These are phyloP conservation scores for Lodderomyces theae DNA, from an alignment of 1,139 yeast genomes.

Conservation along the genomic window DNA sequence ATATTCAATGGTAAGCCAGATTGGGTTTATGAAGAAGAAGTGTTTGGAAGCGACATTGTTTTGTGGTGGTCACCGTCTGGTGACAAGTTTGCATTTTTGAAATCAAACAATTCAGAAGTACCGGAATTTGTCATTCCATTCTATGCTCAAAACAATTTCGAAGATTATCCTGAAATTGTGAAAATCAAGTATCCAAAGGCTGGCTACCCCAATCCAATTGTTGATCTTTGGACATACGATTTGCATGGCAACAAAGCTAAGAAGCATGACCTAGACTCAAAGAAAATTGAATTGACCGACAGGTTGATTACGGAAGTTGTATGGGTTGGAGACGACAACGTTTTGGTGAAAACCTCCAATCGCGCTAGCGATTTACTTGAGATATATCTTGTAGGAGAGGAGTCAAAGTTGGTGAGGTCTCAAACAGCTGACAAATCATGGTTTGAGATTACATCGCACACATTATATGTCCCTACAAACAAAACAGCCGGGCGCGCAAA, in stretches of 20 bases:
- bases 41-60: conserved; percentile 47
- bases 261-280: conserved; percentile 23
- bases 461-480: conserved; percentile 67
- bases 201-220: conserved; percentile 43
- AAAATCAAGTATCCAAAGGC: conserved; percentile 47
- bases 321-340: conserved; percentile 37
- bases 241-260: conserved; percentile 17
- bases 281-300: conserved; percentile 20
- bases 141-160: conserved; percentile 42
- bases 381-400: conserved; percentile 35
- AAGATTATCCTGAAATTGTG: conserved; percentile 41
- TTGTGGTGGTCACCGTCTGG: conserved; percentile 63
- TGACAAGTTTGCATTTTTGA: conserved; percentile 43
- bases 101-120: conserved; percentile 51
- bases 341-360: conserved; percentile 42
- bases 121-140: conserved; percentile 54
- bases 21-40: conserved; percentile 66
- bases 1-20: conserved; percentile 58
- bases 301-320: conserved; percentile 42
- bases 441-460: conserved; percentile 80
- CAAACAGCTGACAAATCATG: conserved; percentile 45
- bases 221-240: conserved; percentile 38
- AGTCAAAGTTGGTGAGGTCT: conserved; percentile 33
- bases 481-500: conserved; percentile 33
- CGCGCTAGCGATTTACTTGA: conserved; percentile 44